Base-by-base conservation (phyloP, 2,329 filamentous ascomycete genomes). In the Aspergillus fijiensis region DNA sequence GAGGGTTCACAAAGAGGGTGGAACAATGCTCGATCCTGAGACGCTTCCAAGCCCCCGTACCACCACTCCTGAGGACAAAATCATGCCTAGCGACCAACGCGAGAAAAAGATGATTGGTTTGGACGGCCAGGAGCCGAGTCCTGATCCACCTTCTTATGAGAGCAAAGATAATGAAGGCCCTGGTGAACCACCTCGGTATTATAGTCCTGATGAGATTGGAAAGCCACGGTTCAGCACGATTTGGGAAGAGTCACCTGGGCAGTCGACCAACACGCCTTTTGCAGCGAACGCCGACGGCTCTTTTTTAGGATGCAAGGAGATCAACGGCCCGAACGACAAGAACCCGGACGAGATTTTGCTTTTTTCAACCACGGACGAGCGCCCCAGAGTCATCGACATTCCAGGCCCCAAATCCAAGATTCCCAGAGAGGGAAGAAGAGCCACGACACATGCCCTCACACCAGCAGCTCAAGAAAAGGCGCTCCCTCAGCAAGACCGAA, bases 281-380 rank as follows among this genome's bases (percentile, higher is more conserved):
- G 62, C 64, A 6, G 56, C 63, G 16, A 68, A 69, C 23, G 59
- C 64, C 1, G 74, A 75, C 23, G 74, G 74, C 11, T 75, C 74
- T 73, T 77, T 77, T 72, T 73, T 77, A 73, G 74, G 74, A 11
- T 77, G 74, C 68, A 74, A 72, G 59, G 74, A 74, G 51, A 76
- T 77, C 57, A 72, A 74, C 49, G 67, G 69, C 12, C 67, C 70
- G 10, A 62, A 63, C 33, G 68, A 74, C 47, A 75, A 71, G 51
- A 75, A 74, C 45, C 74, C 74, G 23, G 74, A 77, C 69, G 74
- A 76, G 35, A 74, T 76, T 12, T 62, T 75, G 11, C 66, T 72
- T 6, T 76, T 77, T 60, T 70, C 72, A 14, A 68, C 69, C 7
- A 58, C 55, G n/a, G 62, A 66, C 57, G 66, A 70, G 55, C 68